Percentiles rank a stretch among this genome's conserved stretches.
These are phyloP conservation scores for Coccomyxa sp. DNA, from an alignment of 139 green algal genomes.

Conservation along the genomic window DNA sequence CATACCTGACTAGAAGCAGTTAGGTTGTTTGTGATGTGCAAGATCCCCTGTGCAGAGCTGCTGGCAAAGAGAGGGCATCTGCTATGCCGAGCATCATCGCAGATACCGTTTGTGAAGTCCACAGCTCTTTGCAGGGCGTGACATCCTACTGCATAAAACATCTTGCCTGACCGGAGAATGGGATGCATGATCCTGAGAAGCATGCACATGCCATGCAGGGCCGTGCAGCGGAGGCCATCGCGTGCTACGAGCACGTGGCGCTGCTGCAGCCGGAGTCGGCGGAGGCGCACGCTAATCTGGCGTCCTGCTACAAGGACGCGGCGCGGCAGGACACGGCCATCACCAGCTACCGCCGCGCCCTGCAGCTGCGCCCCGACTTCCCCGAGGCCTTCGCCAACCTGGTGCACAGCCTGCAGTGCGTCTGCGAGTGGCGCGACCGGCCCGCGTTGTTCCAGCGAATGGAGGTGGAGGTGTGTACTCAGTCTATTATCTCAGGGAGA, in stretches of 20 bases:
- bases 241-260: conserved; percentile 78
- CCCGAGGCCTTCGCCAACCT: conserved; percentile 82
- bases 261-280: conserved; percentile 56
- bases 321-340: conserved; percentile 65
- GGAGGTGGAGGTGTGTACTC: conserved; percentile 19
- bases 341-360: conserved; percentile 60
- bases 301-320: conserved; percentile 66
- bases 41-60: too few species aligned
- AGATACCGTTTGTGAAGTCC: too few species aligned
- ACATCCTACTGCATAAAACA: too few species aligned
- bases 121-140: too few species aligned
- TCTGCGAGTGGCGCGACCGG: conserved; percentile 84
- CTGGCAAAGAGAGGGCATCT: too few species aligned
- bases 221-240: conserved; percentile 66
- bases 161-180: too few species aligned
- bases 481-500: not conserved
- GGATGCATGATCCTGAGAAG: not conserved
- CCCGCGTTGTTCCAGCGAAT: conserved; percentile 49
- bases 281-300: conserved; percentile 76
- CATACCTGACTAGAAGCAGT: too few species aligned
- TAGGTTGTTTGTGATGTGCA: too few species aligned
- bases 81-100: too few species aligned
- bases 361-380: conserved; percentile 66
- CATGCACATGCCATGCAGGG: conserved; percentile 27
- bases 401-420: conserved; percentile 79